Evolutionary conservation across 2,329 filamentous ascomycete species (phyloP).

Genomic region (Lecanicillium sp.): DNA sequence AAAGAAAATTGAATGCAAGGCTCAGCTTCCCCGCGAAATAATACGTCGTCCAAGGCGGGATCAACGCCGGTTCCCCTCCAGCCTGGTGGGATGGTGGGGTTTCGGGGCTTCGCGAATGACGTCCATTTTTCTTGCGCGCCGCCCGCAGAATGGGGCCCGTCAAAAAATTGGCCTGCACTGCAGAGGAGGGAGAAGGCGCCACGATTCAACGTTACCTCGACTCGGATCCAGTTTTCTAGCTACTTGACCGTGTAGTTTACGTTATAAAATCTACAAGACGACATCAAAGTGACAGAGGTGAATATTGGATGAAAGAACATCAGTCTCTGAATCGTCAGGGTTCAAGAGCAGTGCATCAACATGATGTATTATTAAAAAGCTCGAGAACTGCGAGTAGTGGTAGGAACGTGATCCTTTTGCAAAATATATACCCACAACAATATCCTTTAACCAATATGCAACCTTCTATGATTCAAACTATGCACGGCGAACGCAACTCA

Average conservation of each 20-base stretch:
- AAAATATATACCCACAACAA: too few species aligned
- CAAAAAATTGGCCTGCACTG: not conserved
- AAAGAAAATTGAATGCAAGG: not conserved
- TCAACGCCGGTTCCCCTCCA: not conserved
- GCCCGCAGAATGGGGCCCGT: slow-evolving; percentile 1
- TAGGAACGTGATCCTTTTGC: too few species aligned
- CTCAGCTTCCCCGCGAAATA: slow-evolving; percentile 5
- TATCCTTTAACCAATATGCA: too few species aligned
- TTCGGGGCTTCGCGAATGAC: slow-evolving; percentile 5
- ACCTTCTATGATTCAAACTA: too few species aligned
- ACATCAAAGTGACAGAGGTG: too few species aligned
- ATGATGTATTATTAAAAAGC: too few species aligned
- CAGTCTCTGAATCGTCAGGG: too few species aligned
- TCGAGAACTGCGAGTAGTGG: too few species aligned
- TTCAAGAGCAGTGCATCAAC: too few species aligned
- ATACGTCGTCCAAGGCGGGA: not conserved
- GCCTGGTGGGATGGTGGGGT: slow-evolving; percentile 5
- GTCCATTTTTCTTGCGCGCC: not conserved
- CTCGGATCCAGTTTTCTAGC: slow-evolving; percentile 8
- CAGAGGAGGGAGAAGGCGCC: slow-evolving; percentile 1
- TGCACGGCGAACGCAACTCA: too few species aligned
- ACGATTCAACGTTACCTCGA: slow-evolving; percentile 11
- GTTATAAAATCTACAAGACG: not conserved
- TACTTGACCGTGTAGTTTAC: not conserved
- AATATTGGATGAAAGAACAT: too few species aligned